Evolutionary conservation across 108 stramenopile species (phyloP).

Genomic region (Nitzschia palea): DNA sequence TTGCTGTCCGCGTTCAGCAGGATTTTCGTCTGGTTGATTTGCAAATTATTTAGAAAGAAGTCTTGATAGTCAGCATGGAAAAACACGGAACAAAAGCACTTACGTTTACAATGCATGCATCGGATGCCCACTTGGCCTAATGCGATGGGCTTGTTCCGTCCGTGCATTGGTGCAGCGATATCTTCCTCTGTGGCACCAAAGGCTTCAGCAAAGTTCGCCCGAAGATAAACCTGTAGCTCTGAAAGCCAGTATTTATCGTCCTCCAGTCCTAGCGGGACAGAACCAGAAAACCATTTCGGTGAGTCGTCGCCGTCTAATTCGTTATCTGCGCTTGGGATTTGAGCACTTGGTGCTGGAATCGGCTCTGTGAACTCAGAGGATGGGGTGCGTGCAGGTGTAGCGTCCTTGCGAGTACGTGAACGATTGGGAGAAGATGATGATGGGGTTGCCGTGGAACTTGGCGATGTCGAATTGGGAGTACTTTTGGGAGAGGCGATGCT

Average conservation of each 20-base stretch:
- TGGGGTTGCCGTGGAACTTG: slow-evolving; percentile 6
- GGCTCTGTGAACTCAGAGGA: background rate
- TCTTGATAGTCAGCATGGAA: background rate
- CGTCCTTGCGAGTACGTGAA: slow-evolving; percentile 3
- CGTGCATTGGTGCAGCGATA: slow-evolving; percentile 80
- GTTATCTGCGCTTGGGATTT: background rate
- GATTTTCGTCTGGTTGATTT: slow-evolving; percentile 42
- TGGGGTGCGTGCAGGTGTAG: background rate
- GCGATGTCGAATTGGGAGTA: background rate
- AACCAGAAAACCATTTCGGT: slow-evolving; percentile 54
- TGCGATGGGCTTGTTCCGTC: slow-evolving; percentile 86
- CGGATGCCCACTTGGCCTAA: slow-evolving; percentile 88
- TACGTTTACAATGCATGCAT: slow-evolving; percentile 80
- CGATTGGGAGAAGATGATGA: background rate
- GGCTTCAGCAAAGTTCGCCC: slow-evolving; percentile 78
- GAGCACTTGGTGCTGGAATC: no score
- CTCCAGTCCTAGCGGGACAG: slow-evolving; percentile 62
- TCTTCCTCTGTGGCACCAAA: slow-evolving; percentile 76
- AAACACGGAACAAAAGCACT: slow-evolving; percentile 5
- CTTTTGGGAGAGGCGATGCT: slow-evolving; percentile 3
- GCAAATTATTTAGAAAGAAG: background rate
- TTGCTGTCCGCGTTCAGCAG: slow-evolving; percentile 65
- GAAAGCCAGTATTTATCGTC: slow-evolving; percentile 88
- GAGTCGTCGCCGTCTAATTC: background rate
- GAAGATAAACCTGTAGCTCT: slow-evolving; percentile 80